Evolutionary conservation across 441 rosid species (phyloP).

Genomic region (Populus hybrid): DNA sequence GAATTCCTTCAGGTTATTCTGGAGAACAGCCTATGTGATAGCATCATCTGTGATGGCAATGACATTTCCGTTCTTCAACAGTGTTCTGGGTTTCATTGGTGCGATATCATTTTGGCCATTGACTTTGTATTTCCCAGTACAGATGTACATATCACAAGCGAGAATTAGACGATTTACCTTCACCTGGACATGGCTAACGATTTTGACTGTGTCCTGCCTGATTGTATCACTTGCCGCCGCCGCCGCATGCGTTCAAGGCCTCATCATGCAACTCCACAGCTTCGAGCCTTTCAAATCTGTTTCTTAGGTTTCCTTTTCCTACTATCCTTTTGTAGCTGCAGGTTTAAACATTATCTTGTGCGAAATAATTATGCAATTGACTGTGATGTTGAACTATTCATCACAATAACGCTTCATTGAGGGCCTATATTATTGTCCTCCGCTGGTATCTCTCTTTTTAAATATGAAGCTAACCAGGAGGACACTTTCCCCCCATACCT

Average conservation of each 20-base stretch:
- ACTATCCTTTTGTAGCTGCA: background rate
- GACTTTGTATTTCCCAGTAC: conserved; percentile 50
- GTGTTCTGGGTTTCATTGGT: conserved; percentile 54
- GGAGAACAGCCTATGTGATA: conserved; percentile 58
- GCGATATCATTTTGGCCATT: conserved; percentile 57
- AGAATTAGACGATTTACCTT: conserved; percentile 31
- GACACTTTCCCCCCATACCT: no score
- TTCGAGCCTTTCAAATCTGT: conserved; percentile 45
- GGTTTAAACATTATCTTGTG: background rate
- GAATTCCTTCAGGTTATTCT: conserved; percentile 47
- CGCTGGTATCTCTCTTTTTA: no score
- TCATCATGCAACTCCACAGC: conserved; percentile 23
- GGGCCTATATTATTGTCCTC: background rate
- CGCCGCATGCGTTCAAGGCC: conserved; percentile 44
- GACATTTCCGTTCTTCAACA: conserved; percentile 67
- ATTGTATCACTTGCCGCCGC: conserved; percentile 35
- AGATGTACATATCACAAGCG: conserved; percentile 46
- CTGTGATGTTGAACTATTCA: background rate
- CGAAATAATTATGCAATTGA: background rate
- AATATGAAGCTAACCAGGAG: no score
- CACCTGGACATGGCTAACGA: conserved; percentile 43
- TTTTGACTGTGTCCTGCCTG: conserved; percentile 38
- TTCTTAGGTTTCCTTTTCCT: conserved; percentile 6
- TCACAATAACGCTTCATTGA: background rate
- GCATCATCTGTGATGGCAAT: conserved; percentile 42